These are phyloP conservation scores for Glarea lozoyensis DNA, from an alignment of 495 filamentous ascomycete species.

Conservation along the genomic window DNA sequence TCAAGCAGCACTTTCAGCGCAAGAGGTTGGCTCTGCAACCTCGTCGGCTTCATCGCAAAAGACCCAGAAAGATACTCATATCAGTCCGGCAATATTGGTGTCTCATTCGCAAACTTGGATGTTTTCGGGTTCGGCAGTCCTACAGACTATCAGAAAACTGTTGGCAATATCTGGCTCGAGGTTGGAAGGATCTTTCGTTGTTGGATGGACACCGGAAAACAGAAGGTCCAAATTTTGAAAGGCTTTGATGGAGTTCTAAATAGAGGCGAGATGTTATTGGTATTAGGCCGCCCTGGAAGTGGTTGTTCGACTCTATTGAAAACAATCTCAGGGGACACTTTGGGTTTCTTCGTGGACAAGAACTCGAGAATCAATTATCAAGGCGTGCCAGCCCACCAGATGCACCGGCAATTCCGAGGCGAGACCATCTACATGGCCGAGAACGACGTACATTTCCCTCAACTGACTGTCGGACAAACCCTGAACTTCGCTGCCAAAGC, in stretches of 20 bases:
- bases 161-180: too few relatives aligned
- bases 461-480: constrained; percentile 71
- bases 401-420: constrained; percentile 60
- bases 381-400: constrained; percentile 35
- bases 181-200: too few relatives aligned
- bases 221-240: constrained; percentile 6
- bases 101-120: too few relatives aligned
- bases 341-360: constrained; percentile 57
- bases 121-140: too few relatives aligned
- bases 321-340: constrained; percentile 65
- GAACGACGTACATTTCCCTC: constrained; percentile 70
- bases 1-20: too few relatives aligned
- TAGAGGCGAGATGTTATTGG: constrained; percentile 6
- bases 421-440: constrained; percentile 75
- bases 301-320: constrained; percentile 75
- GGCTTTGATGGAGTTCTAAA: constrained; percentile 8
- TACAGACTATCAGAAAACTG: too few relatives aligned
- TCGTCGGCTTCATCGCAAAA: too few relatives aligned
- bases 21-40: too few relatives aligned
- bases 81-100: too few relatives aligned
- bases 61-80: too few relatives aligned
- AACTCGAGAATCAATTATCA: constrained; percentile 66
- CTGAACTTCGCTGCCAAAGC: constrained; percentile 63
- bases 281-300: constrained; percentile 32
- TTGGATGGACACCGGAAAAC: too few relatives aligned